Evolutionary conservation across 108 stramenopile species (phyloP).

Genomic region (Fistulifera pelliculosa): DNA sequence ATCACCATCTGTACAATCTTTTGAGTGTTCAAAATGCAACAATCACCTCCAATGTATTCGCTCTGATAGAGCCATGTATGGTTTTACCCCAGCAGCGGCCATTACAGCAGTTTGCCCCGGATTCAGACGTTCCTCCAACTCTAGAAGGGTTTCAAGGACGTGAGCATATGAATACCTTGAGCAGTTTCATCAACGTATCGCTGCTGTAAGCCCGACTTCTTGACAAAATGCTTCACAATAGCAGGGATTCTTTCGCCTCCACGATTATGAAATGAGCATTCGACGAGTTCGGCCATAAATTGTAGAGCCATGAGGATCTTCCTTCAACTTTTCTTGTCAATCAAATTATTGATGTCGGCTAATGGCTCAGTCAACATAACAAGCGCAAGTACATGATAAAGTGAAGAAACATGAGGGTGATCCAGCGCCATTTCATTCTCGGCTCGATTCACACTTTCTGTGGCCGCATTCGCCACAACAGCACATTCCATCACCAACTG

Average conservation of each 20-base stretch:
- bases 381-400: constrained; percentile 11
- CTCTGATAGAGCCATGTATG: too few relatives aligned
- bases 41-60: constrained; percentile 2
- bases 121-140: too few relatives aligned
- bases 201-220: too few relatives aligned
- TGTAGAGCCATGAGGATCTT: background rate
- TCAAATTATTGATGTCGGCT: background rate
- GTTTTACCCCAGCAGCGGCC: too few relatives aligned
- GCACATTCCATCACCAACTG: constrained; percentile 5
- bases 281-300: constrained; percentile 7
- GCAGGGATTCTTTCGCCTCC: background rate
- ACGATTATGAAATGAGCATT: background rate
- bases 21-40: constrained; percentile 13
- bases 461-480: background rate
- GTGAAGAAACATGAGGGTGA: background rate
- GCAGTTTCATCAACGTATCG: too few relatives aligned
- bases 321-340: background rate
- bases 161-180: too few relatives aligned
- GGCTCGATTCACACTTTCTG: background rate
- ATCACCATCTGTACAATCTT: constrained; percentile 1
- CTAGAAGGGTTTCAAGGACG: too few relatives aligned
- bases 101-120: too few relatives aligned
- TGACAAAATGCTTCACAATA: too few relatives aligned
- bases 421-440: background rate
- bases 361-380: background rate